These are phyloP conservation scores for Tilletia walkeri DNA, from an alignment of 1,284 basidiomycete species.

Conservation along the genomic window DNA sequence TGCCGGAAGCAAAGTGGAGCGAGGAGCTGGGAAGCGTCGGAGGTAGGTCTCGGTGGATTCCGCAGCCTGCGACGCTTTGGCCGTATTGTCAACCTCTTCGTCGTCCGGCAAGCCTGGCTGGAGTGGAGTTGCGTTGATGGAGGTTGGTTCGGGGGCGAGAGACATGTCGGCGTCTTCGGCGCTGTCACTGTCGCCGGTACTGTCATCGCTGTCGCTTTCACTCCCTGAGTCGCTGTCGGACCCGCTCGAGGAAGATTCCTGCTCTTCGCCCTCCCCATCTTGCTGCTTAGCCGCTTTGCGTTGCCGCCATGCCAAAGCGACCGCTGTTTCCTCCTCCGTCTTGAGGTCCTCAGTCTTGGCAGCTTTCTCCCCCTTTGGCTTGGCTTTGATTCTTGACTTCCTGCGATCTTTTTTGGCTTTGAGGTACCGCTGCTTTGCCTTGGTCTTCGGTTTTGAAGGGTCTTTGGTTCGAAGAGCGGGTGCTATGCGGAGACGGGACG, in stretches of 20 bases:
- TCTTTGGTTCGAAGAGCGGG: conserved; percentile 30
- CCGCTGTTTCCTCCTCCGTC: not conserved
- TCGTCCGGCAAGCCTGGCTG: not conserved
- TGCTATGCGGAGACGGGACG: conserved; percentile 37
- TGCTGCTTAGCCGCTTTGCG: not conserved
- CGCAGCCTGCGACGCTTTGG: no score
- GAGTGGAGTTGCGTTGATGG: not conserved
- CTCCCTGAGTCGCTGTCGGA: not conserved
- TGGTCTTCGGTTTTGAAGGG: conserved; percentile 41
- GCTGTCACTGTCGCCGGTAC: not conserved
- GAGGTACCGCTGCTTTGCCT: conserved; percentile 50
- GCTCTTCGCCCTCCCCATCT: not conserved
- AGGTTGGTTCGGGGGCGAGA: not conserved
- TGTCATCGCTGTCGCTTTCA: conserved; percentile 9
- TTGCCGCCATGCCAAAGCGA: not conserved
- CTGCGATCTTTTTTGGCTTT: conserved; percentile 49
- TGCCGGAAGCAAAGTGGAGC: not conserved
- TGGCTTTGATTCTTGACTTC: conserved; percentile 38
- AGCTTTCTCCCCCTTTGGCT: conserved; percentile 40
- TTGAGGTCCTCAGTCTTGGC: not conserved
- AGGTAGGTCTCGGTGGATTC: not conserved
- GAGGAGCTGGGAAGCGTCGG: not conserved
- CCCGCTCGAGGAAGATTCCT: conserved; percentile 3
- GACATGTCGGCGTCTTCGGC: not conserved
- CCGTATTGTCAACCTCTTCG: not conserved